Evolutionary conservation across 2,329 filamentous ascomycete species (phyloP), one percentile per base, ranked within the genome.

Genomic region (Aspergillus arachidicola): DNA sequence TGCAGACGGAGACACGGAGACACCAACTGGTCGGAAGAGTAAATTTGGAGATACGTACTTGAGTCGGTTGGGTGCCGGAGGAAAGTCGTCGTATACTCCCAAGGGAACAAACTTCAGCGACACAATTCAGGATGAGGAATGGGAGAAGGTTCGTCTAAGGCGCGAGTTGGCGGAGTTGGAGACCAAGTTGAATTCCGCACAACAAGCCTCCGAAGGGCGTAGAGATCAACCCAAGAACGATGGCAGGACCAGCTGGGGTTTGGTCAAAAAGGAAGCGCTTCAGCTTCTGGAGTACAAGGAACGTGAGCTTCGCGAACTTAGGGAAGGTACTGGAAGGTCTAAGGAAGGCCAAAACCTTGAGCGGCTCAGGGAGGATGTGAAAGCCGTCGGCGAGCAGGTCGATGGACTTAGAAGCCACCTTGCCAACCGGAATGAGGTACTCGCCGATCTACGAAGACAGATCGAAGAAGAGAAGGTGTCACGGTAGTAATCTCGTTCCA

Each of bases 11-110:
- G 91, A 94, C 74, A 92, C 96, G 58, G 86, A 87, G 68, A 97
- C 94, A 0, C 81, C 86, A 41, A 95, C 93, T 0, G 94, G 94
- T 62, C 91, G 92, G 74, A 99, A 99, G 81, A 91, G 93, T 71
- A 97, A 97, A 81, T 99, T 99, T 75, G 95, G 95, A 68, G 95
- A 99, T 78, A 92, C 96, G 67, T 99, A 98, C 79, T 87, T 99
- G 62, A 96, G 92, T 65, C 89, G 95, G 14, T 85, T 99, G 45
- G 95, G 95, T 9, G 84, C 89, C 6, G 87, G 88, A 23, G 87
- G 88, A 58, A 91, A 94, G 73, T 89, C 90, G 69, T 89, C 87
- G 63, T 94, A 95, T 80, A 90, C 91, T 74, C 87, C 91, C 10
- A 84, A 90, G 46, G 95, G 95, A 30, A 99, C 95, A 1, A 94